phyloP scores from a whole-genome alignment of 441 rosid species.

The Pelargonium fulgidum region DNA sequence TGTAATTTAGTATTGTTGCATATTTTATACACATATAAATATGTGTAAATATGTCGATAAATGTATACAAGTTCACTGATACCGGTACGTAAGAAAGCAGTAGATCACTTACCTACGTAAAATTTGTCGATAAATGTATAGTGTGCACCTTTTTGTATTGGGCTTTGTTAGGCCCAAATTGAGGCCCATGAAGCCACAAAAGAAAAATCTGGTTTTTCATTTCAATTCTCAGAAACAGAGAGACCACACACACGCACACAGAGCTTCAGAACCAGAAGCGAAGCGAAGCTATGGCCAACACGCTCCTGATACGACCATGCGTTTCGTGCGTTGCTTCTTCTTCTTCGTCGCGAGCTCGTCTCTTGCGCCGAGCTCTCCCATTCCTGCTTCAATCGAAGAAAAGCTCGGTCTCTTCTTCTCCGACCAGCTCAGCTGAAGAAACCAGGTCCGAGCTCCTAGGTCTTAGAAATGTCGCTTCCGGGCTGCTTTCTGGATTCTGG shows the following conservation, averaged over 20 bases:
- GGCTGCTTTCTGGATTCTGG: not conserved
- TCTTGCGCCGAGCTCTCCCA: not conserved
- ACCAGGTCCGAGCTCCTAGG: not conserved
- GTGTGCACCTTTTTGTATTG: no score
- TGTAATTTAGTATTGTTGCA: no score
- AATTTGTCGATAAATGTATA: no score
- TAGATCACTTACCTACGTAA: no score
- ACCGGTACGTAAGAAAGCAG: no score
- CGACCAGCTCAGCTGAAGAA: not conserved
- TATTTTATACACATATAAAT: no score
- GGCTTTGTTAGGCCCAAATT: not conserved
- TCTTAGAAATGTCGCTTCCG: not conserved
- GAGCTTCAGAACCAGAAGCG: not conserved
- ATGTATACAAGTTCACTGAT: no score
- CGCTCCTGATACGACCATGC: not conserved
- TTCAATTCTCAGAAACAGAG: no score
- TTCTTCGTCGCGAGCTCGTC: not conserved
- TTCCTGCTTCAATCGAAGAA: not conserved
- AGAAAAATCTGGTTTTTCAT: not conserved
- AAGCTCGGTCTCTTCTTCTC: not conserved
- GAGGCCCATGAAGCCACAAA: not conserved
- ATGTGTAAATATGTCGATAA: no score
- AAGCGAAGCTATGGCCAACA: conserved; percentile 7
- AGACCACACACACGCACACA: no score
- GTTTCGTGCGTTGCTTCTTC: not conserved